Conservation (phyloP, 345 rosid genomes). For the Reutealis trisperma region DNA sequence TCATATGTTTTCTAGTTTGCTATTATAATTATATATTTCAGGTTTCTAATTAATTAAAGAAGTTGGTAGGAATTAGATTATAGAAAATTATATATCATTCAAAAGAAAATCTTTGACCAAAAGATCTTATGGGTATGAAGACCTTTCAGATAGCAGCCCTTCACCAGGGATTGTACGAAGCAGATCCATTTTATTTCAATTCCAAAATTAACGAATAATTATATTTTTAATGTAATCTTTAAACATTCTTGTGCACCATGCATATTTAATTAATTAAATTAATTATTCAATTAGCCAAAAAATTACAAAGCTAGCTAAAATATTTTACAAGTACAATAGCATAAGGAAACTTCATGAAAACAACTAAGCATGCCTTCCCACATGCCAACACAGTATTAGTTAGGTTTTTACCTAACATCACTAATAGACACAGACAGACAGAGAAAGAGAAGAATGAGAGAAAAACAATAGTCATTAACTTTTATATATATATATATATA, state of each 20-base stretch:
- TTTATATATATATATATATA: neutral
- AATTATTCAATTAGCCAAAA: neutral
- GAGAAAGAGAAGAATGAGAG: neutral
- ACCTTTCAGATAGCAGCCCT: conserved; percentile 34
- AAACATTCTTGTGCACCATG: conserved; percentile 16
- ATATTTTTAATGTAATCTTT: neutral
- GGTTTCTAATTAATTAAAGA: neutral
- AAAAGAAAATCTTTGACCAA: conserved; percentile 59
- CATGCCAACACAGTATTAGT: conserved; percentile 38
- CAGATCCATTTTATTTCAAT: neutral
- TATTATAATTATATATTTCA: conserved; percentile 8
- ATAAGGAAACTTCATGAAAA: conserved; percentile 30
- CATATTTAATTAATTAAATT: neutral
- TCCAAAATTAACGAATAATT: neutral
- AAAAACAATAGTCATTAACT: neutral
- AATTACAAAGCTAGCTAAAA: neutral
- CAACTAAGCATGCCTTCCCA: conserved; percentile 37
- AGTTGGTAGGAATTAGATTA: conserved; percentile 19
- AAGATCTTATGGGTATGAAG: conserved; percentile 42
- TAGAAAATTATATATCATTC: conserved; percentile 24
- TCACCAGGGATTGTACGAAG: conserved; percentile 12
- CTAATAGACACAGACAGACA: neutral
- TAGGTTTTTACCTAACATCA: conserved; percentile 45
- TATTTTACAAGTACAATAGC: neutral
- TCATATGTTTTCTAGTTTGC: neutral